Conservation (phyloP, 345 rosid species). For the Aethionema arabicum region DNA sequence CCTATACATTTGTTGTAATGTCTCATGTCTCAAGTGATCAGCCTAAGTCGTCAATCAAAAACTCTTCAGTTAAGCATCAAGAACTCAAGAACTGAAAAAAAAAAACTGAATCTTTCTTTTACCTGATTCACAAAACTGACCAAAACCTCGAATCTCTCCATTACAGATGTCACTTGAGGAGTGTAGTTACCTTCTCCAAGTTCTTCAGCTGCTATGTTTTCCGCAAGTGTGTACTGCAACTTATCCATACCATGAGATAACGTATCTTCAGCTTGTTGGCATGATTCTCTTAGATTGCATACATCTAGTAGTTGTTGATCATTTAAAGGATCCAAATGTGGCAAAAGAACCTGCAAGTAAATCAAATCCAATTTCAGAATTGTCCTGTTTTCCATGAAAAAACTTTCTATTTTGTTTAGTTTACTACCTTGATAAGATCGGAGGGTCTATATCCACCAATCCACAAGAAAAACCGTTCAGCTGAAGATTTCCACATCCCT, state of each 20-base stretch:
- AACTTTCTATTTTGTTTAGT: not conserved
- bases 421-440: slow-evolving; percentile 78
- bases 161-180: slow-evolving; percentile 62
- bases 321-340: slow-evolving; percentile 73
- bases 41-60: slow-evolving; percentile 45
- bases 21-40: slow-evolving; percentile 83
- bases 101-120: not conserved
- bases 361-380: not conserved
- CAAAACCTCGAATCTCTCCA: slow-evolving; percentile 69
- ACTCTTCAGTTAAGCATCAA: no score
- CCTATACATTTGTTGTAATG: slow-evolving; percentile 75
- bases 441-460: slow-evolving; percentile 97
- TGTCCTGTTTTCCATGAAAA: not conserved
- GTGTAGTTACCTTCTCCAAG: slow-evolving; percentile 54
- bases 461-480: slow-evolving; percentile 91
- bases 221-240: slow-evolving; percentile 72
- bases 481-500: slow-evolving; percentile 86
- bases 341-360: slow-evolving; percentile 60
- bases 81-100: no score
- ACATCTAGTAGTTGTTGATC: slow-evolving; percentile 59
- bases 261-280: slow-evolving; percentile 99
- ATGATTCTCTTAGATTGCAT: slow-evolving; percentile 57
- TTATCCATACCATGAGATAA: slow-evolving; percentile 87
- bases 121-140: slow-evolving; percentile 95
- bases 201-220: slow-evolving; percentile 57